Conservation (phyloP, 768 basidiomycete species). For the Tylopilus subfusipes region DNA sequence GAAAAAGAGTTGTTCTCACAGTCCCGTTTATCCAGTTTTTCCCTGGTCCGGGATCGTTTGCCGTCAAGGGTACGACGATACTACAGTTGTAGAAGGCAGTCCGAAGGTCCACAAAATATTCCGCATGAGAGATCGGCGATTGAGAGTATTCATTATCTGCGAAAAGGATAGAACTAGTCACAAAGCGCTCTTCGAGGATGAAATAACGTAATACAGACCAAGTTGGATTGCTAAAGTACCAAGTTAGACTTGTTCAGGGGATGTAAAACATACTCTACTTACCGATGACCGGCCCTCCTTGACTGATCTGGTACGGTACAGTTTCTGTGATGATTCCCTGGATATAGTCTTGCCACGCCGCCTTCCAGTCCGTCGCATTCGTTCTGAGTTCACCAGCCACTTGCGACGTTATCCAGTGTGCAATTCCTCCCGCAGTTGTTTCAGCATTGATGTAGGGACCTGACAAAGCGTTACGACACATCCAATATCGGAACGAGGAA, state of each 20-base stretch:
- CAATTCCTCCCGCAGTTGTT: constrained; percentile 72
- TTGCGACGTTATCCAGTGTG: constrained; percentile 67
- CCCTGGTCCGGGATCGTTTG: constrained; percentile 62
- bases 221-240: constrained; percentile 47
- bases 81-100: constrained; percentile 48
- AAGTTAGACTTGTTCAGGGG: neutral
- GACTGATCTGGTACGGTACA: constrained; percentile 60
- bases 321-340: constrained; percentile 60
- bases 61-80: constrained; percentile 69
- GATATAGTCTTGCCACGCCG: constrained; percentile 72
- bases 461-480: constrained; percentile 7
- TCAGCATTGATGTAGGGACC: constrained; percentile 69
- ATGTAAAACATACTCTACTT: constrained; percentile 15
- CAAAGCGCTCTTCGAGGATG: neutral
- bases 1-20: constrained; percentile 33
- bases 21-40: constrained; percentile 69
- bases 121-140: constrained; percentile 37
- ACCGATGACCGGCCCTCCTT: constrained; percentile 77
- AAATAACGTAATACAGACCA: constrained; percentile 34
- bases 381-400: constrained; percentile 69
- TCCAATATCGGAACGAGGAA: neutral
- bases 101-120: constrained; percentile 65
- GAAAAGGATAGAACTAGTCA: neutral
- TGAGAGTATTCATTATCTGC: constrained; percentile 77
- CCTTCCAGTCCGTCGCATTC: constrained; percentile 60